These are phyloP conservation scores for Recurvomyces mirabilis DNA, from an alignment of 495 filamentous ascomycete genomes.

Conservation along the genomic window DNA sequence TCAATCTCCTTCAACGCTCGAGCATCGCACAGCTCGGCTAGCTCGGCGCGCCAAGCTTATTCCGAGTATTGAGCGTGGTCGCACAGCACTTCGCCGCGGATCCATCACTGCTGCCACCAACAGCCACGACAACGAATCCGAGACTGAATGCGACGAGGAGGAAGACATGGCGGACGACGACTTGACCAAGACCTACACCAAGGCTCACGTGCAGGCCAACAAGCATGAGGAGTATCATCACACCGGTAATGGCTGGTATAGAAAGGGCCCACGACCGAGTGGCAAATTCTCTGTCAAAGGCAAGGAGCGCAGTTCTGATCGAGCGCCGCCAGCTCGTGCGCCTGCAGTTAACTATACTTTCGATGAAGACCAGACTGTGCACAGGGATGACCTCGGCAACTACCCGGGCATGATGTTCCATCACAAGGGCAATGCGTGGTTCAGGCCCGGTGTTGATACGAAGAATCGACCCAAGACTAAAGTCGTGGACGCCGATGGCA, in stretches of 20 bases:
- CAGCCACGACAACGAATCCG: background rate
- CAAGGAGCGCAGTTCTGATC: background rate
- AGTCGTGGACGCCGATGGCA: background rate
- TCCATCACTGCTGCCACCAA: background rate
- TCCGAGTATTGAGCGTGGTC: slow-evolving; percentile 5
- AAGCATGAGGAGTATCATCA: slow-evolving; percentile 12
- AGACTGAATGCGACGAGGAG: slow-evolving; percentile 2
- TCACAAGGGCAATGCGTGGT: slow-evolving; percentile 19
- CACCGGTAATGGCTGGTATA: slow-evolving; percentile 21
- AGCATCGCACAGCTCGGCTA: slow-evolving; percentile 1
- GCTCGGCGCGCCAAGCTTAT: slow-evolving; percentile 11
- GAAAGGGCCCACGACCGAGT: slow-evolving; percentile 7
- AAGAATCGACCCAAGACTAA: background rate
- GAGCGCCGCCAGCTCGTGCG: background rate
- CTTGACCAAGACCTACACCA: background rate
- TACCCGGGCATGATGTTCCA: slow-evolving; percentile 17
- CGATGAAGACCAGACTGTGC: background rate
- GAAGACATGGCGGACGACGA: slow-evolving; percentile 1
- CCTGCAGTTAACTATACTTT: background rate
- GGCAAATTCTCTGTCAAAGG: background rate
- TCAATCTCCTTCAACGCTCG: background rate
- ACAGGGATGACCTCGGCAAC: slow-evolving; percentile 5
- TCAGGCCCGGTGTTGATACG: slow-evolving; percentile 12
- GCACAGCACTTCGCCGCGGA: background rate
- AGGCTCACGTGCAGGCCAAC: slow-evolving; percentile 11